A percentile compares a stretch with the other conserved stretches of the same genome.
phyloP scores from a whole-genome alignment of 2,329 filamentous ascomycete species.

The Ceratocystis cubensis region DNA sequence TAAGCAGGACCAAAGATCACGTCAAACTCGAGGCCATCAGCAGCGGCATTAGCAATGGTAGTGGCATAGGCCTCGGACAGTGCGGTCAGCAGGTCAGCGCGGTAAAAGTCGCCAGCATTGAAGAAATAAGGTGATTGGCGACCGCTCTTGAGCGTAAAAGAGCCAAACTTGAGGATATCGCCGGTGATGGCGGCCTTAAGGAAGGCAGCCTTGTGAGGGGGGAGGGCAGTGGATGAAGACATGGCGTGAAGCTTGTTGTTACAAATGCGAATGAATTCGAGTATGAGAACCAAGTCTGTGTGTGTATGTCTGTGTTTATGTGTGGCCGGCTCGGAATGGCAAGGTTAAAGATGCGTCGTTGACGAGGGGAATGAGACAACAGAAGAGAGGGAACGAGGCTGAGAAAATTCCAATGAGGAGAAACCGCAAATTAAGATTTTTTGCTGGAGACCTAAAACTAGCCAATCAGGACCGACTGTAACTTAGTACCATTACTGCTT shows the following conservation, averaged over 20 bases:
- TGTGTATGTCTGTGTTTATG: neutral
- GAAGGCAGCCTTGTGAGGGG: conserved; percentile 60
- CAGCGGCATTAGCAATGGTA: conserved; percentile 41
- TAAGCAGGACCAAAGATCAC: conserved; percentile 90
- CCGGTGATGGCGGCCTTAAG: conserved; percentile 55
- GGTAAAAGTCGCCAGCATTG: conserved; percentile 87
- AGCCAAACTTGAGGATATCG: conserved; percentile 66
- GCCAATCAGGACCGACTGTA: neutral
- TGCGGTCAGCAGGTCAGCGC: conserved; percentile 60
- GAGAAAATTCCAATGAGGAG: neutral
- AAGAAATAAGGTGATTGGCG: conserved; percentile 93
- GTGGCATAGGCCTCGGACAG: conserved; percentile 72
- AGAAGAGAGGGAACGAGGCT: neutral
- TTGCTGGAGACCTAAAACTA: neutral
- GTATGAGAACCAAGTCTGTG: neutral
- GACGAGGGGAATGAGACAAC: neutral
- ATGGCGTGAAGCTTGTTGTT: conserved; percentile 10
- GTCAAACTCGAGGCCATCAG: conserved; percentile 50
- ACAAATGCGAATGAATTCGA: neutral
- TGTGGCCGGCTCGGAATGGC: neutral
- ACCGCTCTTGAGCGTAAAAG: conserved; percentile 83
- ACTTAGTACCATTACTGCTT: neutral
- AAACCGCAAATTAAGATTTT: neutral
- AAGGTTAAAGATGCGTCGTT: neutral
- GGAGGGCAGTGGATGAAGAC: conserved; percentile 31